Conservation (phyloP, 2,329 filamentous ascomycete genomes). For the Neonectria punicea region DNA sequence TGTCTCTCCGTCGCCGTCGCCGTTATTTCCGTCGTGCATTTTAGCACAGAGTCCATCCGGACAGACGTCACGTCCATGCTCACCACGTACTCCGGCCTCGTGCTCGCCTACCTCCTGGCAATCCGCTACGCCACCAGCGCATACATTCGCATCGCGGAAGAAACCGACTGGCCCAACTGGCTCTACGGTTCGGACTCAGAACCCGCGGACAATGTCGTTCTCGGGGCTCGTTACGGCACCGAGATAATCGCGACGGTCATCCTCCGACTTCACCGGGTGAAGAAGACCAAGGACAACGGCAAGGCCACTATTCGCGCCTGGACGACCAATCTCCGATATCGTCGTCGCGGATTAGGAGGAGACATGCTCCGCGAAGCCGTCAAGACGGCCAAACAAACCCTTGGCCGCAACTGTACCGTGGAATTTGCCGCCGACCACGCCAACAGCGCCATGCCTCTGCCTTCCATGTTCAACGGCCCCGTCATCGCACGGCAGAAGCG, state of each 20-base stretch:
- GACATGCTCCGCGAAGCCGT: conserved; percentile 80
- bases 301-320: conserved; percentile 79
- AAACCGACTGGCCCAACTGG: conserved; percentile 71
- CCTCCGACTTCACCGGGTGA: conserved; percentile 61
- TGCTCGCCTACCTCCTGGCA: conserved; percentile 70
- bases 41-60: conserved; percentile 47
- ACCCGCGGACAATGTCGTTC: conserved; percentile 61
- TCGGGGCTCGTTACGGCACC: conserved; percentile 73
- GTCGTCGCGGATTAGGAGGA: conserved; percentile 75
- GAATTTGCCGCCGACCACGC: conserved; percentile 82
- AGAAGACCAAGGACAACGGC: conserved; percentile 54
- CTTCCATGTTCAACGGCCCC: conserved; percentile 66
- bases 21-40: conserved; percentile 54
- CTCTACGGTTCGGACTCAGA: conserved; percentile 44
- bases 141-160: conserved; percentile 73
- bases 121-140: conserved; percentile 69
- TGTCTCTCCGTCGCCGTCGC: conserved; percentile 57
- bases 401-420: conserved; percentile 69
- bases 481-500: conserved; percentile 66
- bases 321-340: conserved; percentile 78
- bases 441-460: conserved; percentile 71
- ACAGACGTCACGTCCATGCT: conserved; percentile 64
- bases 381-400: conserved; percentile 68
- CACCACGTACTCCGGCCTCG: conserved; percentile 67
- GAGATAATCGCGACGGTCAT: conserved; percentile 78